Evolutionary conservation across 345 rosid genomes (phyloP), one percentile per base, ranked within the genome.

Genomic region (Aquilaria yunnanensis): DNA sequence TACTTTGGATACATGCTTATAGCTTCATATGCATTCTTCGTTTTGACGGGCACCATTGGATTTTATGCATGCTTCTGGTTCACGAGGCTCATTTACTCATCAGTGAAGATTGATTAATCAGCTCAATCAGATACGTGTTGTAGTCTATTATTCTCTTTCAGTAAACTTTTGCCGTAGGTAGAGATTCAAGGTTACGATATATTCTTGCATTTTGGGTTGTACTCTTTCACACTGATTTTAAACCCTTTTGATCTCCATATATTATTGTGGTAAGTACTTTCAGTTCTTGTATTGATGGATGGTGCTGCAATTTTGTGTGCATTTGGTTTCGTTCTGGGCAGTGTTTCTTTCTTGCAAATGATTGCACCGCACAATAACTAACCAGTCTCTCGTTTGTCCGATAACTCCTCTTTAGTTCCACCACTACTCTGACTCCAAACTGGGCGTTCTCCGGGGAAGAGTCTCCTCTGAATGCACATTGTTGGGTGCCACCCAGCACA

Each of bases 1-100:
- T 87, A 87, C 78, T 87, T 87, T 0, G 94, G 94, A 9, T 87
- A 87, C 81, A 86, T 86, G 92, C 85, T 83, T 3, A 81, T 83
- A 0, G 92, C 87, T 43, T 81, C 92, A 0, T 86, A 83, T 5
- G 82, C 92, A 5, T 86, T 86, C 61, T 87, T 87, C 5, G 95
- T 85, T 56, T 62, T 87, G 29, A 87, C 95, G 0, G 95, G 95
- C 46, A 78, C 90, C 49, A 87, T 85, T 4, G 90, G 95, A 11
- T 85, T 87, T 45, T 87, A 79, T 46, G 88, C 90, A 0, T 87
- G 95, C 80, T 82, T 87, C 57, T 85, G 88, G 95, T 87, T 87
- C 81, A 87, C 90, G 46, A 74, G 90, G 78, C 83, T 87, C 69
- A 87, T 87, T 75, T 87, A 87, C 70, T 87, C 95, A 11, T 87